A percentile compares a stretch with the other conserved stretches of the same genome.
Evolutionary conservation across 1,139 yeast species (phyloP).

Genomic region (Magnusiomyces tetraspermus): DNA sequence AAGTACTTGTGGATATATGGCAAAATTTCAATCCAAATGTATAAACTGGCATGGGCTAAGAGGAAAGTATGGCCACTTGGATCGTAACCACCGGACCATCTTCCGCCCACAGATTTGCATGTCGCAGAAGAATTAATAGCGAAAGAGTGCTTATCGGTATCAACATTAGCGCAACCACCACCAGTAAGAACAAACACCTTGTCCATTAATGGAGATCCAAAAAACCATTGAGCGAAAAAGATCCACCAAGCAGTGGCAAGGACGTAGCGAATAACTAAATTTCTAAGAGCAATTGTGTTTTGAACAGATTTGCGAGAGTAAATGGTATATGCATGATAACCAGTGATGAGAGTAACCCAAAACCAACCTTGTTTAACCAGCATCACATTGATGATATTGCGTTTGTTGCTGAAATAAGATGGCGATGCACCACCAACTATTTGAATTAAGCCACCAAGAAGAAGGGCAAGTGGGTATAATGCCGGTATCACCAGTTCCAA

Average conservation of each 20-base stretch:
- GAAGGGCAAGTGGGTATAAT: slow-evolving; percentile 26
- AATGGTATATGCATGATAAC: slow-evolving; percentile 1
- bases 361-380: slow-evolving; percentile 91
- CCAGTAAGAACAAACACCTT: slow-evolving; percentile 70
- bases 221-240: slow-evolving; percentile 79
- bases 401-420: slow-evolving; percentile 46
- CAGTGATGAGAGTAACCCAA: slow-evolving; percentile 60
- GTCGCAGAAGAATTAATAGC: slow-evolving; percentile 6
- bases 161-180: slow-evolving; percentile 49
- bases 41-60: slow-evolving; percentile 60
- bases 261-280: slow-evolving; percentile 31
- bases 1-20: slow-evolving; percentile 28
- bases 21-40: slow-evolving; percentile 56
- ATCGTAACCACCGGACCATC: slow-evolving; percentile 91
- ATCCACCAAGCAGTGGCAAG: slow-evolving; percentile 71
- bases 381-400: slow-evolving; percentile 54
- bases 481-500: slow-evolving; percentile 20
- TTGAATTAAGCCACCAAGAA: slow-evolving; percentile 27
- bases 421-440: slow-evolving; percentile 17
- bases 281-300: slow-evolving; percentile 1
- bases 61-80: slow-evolving; percentile 92
- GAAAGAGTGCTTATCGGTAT: slow-evolving; percentile 7
- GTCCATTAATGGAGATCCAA: slow-evolving; percentile 88
- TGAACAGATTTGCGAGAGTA: background rate
- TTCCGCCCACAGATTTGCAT: slow-evolving; percentile 57